Conservation (phyloP, 352 stramenopile species). For the Phytophthora parvispora region DNA sequence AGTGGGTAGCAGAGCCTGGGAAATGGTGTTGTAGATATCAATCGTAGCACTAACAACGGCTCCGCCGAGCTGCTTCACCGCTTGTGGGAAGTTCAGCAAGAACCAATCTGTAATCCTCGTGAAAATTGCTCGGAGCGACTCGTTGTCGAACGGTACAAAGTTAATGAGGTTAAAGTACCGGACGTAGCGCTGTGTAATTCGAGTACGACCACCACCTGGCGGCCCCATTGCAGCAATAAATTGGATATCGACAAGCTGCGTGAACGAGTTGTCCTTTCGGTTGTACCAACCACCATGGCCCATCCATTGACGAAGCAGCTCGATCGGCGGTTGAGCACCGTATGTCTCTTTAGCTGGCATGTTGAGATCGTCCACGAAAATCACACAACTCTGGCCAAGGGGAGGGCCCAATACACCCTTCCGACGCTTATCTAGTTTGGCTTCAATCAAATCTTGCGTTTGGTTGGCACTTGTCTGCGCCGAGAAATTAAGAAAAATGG, state of each 20-base stretch:
- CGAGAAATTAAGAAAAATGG: constrained; percentile 95
- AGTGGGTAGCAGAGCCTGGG: constrained; percentile 91
- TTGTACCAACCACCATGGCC: constrained; percentile 96
- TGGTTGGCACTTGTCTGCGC: constrained; percentile 95
- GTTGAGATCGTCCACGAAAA: constrained; percentile 97
- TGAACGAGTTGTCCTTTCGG: constrained; percentile 94
- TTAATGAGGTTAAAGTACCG: constrained; percentile 96
- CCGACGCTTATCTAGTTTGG: constrained; percentile 95
- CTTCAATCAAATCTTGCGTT: constrained; percentile 96
- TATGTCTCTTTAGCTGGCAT: constrained; percentile 97
- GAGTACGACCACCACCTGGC: constrained; percentile 91
- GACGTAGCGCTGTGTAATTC: constrained; percentile 94
- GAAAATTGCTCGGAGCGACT: constrained; percentile 91
- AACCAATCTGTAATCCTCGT: constrained; percentile 93
- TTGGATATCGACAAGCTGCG: constrained; percentile 94
- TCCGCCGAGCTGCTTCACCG: constrained; percentile 83
- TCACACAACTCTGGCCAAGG: constrained; percentile 91
- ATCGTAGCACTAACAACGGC: constrained; percentile 90
- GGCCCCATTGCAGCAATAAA: constrained; percentile 95
- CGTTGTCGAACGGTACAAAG: constrained; percentile 93
- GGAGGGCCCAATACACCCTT: constrained; percentile 94
- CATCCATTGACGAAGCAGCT: constrained; percentile 95
- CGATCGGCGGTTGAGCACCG: constrained; percentile 94
- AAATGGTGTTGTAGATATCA: constrained; percentile 94
- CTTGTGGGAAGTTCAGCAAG: constrained; percentile 78